Percentiles rank a stretch among this genome's conserved stretches.
Evolutionary conservation across 2,329 filamentous ascomycete genomes (phyloP).

Genomic region (Fusarium pseudograminearum): DNA sequence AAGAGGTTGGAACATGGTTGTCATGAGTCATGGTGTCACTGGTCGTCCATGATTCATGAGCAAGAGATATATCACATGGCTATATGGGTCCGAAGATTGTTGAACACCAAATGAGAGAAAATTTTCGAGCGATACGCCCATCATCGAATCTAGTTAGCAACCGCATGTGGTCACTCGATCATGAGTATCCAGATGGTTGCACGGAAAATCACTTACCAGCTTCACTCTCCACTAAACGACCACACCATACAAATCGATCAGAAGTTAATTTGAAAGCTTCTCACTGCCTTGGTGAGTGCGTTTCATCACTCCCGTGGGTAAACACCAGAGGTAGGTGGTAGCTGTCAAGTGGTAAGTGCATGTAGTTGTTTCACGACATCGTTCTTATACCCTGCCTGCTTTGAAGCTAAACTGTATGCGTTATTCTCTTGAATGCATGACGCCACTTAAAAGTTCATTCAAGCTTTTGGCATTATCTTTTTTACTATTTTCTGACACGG

Average conservation of each 20-base stretch:
- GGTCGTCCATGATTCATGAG: constrained; percentile 14
- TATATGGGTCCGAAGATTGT: neutral
- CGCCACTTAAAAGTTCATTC: neutral
- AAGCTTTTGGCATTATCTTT: neutral
- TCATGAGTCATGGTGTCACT: constrained; percentile 4
- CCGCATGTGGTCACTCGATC: neutral
- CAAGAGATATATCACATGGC: constrained; percentile 21
- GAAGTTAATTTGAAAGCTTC: neutral
- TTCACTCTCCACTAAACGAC: neutral
- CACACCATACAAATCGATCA: neutral
- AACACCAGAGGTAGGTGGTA: neutral
- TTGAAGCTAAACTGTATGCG: neutral
- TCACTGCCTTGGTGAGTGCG: neutral
- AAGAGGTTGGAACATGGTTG: constrained; percentile 28
- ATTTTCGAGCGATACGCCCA: neutral
- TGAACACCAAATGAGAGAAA: neutral
- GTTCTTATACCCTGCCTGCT: neutral
- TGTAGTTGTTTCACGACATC: neutral
- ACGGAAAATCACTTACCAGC: neutral
- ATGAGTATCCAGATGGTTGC: neutral
- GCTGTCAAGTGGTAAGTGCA: neutral
- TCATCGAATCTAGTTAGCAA: neutral
- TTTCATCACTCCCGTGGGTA: neutral
- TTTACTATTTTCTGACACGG: constrained; percentile 1
- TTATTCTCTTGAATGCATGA: neutral